A percentile compares a stretch with the other conserved stretches of the same genome.
phyloP scores from a whole-genome alignment of 192 early-diverging fungal species.

The Coemansia nantahalensis region DNA sequence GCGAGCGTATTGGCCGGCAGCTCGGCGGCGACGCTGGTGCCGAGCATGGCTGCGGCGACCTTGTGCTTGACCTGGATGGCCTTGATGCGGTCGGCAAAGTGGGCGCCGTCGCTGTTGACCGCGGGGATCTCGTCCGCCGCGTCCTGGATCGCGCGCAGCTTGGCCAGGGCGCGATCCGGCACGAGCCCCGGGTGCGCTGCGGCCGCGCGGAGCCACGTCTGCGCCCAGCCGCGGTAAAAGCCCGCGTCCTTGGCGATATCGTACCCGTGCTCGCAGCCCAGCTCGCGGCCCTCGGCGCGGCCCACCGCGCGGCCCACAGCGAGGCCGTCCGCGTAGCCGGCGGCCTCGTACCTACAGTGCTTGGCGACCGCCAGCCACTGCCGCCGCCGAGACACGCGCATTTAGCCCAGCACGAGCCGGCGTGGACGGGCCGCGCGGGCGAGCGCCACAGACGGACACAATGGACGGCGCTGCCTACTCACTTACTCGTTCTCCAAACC shows the following conservation, averaged over 20 bases:
- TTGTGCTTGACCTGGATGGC: slow-evolving; percentile 42
- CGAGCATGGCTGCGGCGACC: slow-evolving; percentile 38
- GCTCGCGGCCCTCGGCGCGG: slow-evolving; percentile 38
- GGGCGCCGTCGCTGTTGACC: slow-evolving; percentile 30
- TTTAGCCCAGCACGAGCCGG: too few relatives aligned
- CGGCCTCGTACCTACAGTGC: slow-evolving; percentile 24
- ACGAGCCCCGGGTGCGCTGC: slow-evolving; percentile 21
- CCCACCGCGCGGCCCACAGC: slow-evolving; percentile 27
- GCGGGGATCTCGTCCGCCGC: slow-evolving; percentile 17
- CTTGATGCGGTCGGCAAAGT: slow-evolving; percentile 35
- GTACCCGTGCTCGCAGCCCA: slow-evolving; percentile 43
- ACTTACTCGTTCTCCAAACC: too few relatives aligned
- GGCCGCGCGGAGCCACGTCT: slow-evolving; percentile 32
- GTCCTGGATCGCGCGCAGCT: slow-evolving; percentile 29
- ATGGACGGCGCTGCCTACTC: too few relatives aligned
- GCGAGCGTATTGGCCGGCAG: slow-evolving; percentile 32
- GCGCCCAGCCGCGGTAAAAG: slow-evolving; percentile 49
- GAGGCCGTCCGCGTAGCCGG: slow-evolving; percentile 30
- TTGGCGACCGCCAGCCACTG: too few relatives aligned
- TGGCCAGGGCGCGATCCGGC: slow-evolving; percentile 23
- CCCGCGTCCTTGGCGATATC: slow-evolving; percentile 46
- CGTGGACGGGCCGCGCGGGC: too few relatives aligned
- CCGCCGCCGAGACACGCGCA: too few relatives aligned
- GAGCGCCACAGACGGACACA: too few relatives aligned
- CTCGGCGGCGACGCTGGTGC: slow-evolving; percentile 25